Base-by-base conservation (phyloP, 371 early-diverging fungal genomes). In the Actinomortierella wolfii region DNA sequence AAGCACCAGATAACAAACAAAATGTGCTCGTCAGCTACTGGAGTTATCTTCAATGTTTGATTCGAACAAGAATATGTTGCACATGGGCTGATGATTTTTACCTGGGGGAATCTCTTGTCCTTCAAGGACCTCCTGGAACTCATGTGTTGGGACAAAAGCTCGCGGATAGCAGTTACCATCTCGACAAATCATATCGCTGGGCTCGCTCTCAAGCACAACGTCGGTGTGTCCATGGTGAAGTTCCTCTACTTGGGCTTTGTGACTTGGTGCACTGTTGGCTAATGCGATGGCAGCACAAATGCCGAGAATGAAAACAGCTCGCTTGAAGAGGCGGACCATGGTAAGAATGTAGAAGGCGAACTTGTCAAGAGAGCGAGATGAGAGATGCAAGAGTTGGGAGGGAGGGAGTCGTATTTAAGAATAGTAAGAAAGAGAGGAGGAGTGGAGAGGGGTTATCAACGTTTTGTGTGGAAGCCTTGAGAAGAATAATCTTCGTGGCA, bases 51-150 rank as follows among this genome's bases (percentile, higher is more conserved):
- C 21, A 46, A 17, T 25, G 53, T 15, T 28, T 1, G 14, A 21
- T 18, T n/a, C 15, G 39, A 41, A 29, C 49, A 2, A 28, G 13
- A 68, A 11, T 3, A 34, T 9, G 13, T 9, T 7, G 26, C 4
- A 29, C 21, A 18, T 18, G 58, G 40, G 49, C 11, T 40, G 4
- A 39, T 1, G 45, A 26, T 39, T 28, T 15, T 18, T 70, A 80
- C 82, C 83, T 39, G 65, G 56, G 15, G 84, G 87, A 55, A 86
- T 67, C 39, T 83, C 76, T 55, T 87, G 87, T 17, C 84, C 87
- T 18, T 79, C 79, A 25, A 59, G 59, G 25, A 87, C 71, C 42
- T 56, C 67, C 54, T 78, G 79, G 50, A 84, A 87, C 54, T 87
- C 82, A 34, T 60, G 52, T 5, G 87, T 82, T 13, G 87, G 77